phyloP scores from a whole-genome alignment of 2,329 filamentous ascomycete genomes.

The Botrytis paeoniae region DNA sequence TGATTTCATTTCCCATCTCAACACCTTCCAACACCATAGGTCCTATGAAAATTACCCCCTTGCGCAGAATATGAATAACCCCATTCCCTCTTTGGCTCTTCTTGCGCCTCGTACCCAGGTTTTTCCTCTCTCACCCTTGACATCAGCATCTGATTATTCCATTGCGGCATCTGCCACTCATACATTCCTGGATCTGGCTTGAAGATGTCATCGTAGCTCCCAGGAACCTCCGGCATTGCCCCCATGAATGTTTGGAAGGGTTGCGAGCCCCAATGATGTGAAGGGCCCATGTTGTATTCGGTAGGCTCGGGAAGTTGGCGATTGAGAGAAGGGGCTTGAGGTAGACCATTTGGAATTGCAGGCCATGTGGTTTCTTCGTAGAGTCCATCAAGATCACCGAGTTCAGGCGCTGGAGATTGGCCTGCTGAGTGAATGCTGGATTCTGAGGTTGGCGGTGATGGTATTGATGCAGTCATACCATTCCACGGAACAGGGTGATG shows the following conservation, averaged over 20 bases:
- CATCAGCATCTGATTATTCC: constrained; percentile 35
- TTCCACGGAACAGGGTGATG: constrained; percentile 26
- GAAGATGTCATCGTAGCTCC: constrained; percentile 37
- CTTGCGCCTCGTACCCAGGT: constrained; percentile 26
- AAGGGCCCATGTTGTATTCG: constrained; percentile 32
- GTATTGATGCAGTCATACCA: constrained; percentile 27
- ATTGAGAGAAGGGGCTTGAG: constrained; percentile 21
- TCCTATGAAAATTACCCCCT: constrained; percentile 16
- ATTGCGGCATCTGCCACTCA: constrained; percentile 34
- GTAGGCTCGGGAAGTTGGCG: constrained; percentile 11
- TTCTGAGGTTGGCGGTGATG: constrained; percentile 33
- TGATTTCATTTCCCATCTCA: constrained; percentile 12
- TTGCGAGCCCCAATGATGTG: constrained; percentile 32
- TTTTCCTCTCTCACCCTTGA: constrained; percentile 36
- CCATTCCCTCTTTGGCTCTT: constrained; percentile 30
- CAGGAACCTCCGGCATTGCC: constrained; percentile 29
- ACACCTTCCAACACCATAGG: constrained; percentile 19
- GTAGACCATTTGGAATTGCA: constrained; percentile 26
- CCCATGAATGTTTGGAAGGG: constrained; percentile 39
- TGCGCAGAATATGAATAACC: constrained; percentile 19
- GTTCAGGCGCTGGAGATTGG: constrained; percentile 21
- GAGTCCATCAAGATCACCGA: constrained; percentile 33
- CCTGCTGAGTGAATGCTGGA: constrained; percentile 18
- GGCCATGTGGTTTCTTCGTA: constrained; percentile 35
- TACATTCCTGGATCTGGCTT: constrained; percentile 34